Conservation (phyloP, 108 stramenopile species). For the Cyclotella baltica region DNA sequence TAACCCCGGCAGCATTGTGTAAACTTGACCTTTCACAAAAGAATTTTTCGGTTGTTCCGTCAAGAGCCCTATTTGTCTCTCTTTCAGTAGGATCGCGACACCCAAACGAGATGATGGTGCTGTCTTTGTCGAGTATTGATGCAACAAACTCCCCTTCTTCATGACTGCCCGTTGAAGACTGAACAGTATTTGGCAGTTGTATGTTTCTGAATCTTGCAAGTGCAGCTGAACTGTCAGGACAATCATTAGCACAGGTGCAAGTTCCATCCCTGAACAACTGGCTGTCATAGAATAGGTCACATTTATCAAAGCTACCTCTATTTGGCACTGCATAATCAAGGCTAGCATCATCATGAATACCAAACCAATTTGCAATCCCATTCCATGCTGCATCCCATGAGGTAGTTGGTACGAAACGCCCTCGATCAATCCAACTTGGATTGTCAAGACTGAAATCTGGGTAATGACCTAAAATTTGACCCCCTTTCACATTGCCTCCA, state of each 20-base stretch:
- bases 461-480: slow-evolving; percentile 45
- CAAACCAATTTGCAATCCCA: slow-evolving; percentile 63
- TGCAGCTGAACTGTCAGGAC: background rate
- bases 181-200: background rate
- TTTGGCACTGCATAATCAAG: slow-evolving; percentile 51
- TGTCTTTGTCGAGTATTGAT: slow-evolving; percentile 15
- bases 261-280: slow-evolving; percentile 38
- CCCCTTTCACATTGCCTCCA: slow-evolving; percentile 45
- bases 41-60: slow-evolving; percentile 33
- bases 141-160: background rate
- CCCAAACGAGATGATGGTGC: slow-evolving; percentile 9
- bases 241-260: slow-evolving; percentile 22
- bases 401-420: slow-evolving; percentile 63
- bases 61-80: slow-evolving; percentile 12
- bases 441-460: slow-evolving; percentile 22
- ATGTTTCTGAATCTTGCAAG: background rate
- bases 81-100: slow-evolving; percentile 13
- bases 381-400: slow-evolving; percentile 62
- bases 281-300: slow-evolving; percentile 33
- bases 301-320: slow-evolving; percentile 39
- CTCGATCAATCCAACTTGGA: slow-evolving; percentile 40
- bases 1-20: slow-evolving; percentile 7
- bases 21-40: slow-evolving; percentile 13
- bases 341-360: slow-evolving; percentile 30
- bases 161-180: background rate